Evolutionary conservation across 2,329 filamentous ascomycete species (phyloP).

Genomic region (Diaporthe sp.): DNA sequence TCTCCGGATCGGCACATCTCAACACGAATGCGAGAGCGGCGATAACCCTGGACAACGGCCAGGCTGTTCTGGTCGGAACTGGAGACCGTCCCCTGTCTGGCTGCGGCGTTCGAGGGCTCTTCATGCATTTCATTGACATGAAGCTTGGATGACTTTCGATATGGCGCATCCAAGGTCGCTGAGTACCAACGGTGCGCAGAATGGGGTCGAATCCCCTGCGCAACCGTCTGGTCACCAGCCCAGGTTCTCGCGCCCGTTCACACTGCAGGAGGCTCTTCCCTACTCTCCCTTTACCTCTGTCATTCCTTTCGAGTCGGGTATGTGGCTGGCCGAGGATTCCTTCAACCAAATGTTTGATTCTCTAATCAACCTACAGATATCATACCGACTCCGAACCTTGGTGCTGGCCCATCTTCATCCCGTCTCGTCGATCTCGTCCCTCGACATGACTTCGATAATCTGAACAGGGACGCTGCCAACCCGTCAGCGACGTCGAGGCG

Average conservation of each 20-base stretch:
- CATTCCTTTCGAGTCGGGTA: conserved; percentile 82
- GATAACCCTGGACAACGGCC: conserved; percentile 17
- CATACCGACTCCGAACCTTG: conserved; percentile 74
- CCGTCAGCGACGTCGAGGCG: conserved; percentile 71
- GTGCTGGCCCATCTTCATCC: conserved; percentile 65
- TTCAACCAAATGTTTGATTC: neutral
- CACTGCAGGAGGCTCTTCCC: conserved; percentile 82
- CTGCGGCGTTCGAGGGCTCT: conserved; percentile 10
- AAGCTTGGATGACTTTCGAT: conserved; percentile 43
- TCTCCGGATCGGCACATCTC: neutral
- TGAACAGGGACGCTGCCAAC: conserved; percentile 78
- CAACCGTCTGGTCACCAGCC: conserved; percentile 35
- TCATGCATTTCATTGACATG: conserved; percentile 45
- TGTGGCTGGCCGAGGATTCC: conserved; percentile 41
- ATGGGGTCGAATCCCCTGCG: conserved; percentile 39
- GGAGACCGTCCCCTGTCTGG: conserved; percentile 19
- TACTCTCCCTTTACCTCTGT: conserved; percentile 86
- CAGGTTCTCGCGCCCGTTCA: conserved; percentile 61
- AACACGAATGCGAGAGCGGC: conserved; percentile 15
- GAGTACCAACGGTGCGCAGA: conserved; percentile 50
- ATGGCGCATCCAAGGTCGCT: conserved; percentile 48
- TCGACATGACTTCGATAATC: conserved; percentile 69
- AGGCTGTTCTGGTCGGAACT: conserved; percentile 27
- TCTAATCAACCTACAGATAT: conserved; percentile 63
- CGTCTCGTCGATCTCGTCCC: conserved; percentile 65